Evolutionary conservation across 441 rosid genomes (phyloP).

Genomic region (Flueggea neowawraea): DNA sequence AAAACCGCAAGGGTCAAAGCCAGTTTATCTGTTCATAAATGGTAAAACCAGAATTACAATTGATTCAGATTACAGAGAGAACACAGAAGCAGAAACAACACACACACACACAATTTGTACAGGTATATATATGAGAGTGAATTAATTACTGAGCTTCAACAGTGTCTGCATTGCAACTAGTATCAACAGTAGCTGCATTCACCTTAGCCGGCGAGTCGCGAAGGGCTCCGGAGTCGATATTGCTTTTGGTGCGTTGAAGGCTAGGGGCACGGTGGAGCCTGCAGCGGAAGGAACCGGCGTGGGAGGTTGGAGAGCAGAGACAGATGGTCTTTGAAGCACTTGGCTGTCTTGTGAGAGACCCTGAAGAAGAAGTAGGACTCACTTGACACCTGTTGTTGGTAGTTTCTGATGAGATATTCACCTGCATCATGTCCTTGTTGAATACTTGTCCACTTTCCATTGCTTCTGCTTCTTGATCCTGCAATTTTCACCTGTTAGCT

Average conservation of each 20-base stretch:
- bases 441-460: conserved; percentile 25
- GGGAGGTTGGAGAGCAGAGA: conserved; percentile 57
- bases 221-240: conserved; percentile 20
- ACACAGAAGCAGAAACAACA: too few relatives aligned
- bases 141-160: background rate
- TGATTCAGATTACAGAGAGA: too few relatives aligned
- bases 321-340: conserved; percentile 40
- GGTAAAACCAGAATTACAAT: too few relatives aligned
- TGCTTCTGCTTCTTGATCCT: background rate
- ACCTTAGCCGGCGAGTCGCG: conserved; percentile 11
- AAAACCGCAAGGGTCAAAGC: too few relatives aligned
- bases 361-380: background rate
- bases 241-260: conserved; percentile 44
- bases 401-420: conserved; percentile 21
- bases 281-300: conserved; percentile 60
- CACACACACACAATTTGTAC: too few relatives aligned
- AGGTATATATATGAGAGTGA: background rate
- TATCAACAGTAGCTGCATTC: background rate
- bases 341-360: conserved; percentile 33
- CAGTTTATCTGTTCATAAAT: too few relatives aligned
- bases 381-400: background rate
- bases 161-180: background rate
- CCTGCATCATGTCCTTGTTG: conserved; percentile 20
- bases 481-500: background rate
- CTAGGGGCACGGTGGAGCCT: conserved; percentile 48